phyloP scores from a whole-genome alignment of 2,329 filamentous ascomycete genomes.

The Sarocladium kiliense region DNA sequence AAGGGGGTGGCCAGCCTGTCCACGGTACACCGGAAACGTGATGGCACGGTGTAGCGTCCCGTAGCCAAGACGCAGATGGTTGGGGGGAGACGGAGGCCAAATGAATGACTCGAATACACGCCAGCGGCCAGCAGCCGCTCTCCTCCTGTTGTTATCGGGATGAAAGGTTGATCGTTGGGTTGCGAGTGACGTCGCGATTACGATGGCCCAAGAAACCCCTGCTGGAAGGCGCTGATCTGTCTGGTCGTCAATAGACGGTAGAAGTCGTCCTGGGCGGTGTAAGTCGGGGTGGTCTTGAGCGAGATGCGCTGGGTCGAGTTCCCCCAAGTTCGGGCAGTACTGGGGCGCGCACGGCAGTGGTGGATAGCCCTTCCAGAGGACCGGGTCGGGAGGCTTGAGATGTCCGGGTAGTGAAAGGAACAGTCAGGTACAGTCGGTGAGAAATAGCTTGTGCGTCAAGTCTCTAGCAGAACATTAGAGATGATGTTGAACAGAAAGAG shows the following conservation, averaged over 20 bases:
- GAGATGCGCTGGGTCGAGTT: not conserved
- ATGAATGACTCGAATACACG: not conserved
- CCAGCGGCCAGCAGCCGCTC: not conserved
- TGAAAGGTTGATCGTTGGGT: not conserved
- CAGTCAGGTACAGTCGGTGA: not conserved
- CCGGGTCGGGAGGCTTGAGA: not conserved
- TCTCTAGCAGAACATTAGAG: not conserved
- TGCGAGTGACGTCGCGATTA: not conserved
- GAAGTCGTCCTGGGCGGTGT: not conserved
- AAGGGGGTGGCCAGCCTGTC: not conserved
- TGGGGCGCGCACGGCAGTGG: not conserved
- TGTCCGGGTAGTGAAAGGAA: not conserved
- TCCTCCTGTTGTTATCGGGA: not conserved
- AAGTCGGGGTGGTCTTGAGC: not conserved
- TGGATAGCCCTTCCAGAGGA: slow-evolving; percentile 1
- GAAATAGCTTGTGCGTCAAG: not conserved
- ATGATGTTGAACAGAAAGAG: not conserved
- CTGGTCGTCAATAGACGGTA: not conserved
- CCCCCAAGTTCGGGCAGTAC: not conserved
- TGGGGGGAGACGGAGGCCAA: not conserved
- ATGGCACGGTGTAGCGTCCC: not conserved
- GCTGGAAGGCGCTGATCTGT: not conserved
- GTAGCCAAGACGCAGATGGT: not conserved
- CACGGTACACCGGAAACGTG: slow-evolving; percentile 5
- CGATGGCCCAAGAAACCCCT: not conserved